Base-by-base conservation (phyloP, 2,329 filamentous ascomycete genomes). In the Lachnellula occidentalis region DNA sequence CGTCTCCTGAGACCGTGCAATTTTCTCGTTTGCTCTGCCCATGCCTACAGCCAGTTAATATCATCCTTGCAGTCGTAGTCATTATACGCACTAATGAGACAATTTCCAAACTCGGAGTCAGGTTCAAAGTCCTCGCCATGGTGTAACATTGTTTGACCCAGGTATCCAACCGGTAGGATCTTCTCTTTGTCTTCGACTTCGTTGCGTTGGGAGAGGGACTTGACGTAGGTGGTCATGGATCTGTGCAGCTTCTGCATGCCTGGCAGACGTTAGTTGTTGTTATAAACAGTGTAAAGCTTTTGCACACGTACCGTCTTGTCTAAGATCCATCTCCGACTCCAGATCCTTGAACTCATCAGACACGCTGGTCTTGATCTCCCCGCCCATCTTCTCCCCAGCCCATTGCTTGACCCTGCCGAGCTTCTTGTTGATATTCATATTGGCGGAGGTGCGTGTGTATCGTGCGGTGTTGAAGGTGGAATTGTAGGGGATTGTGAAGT, bases 351-450 rank as follows among this genome's bases (percentile, higher is more conserved):
- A 97, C 67, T 96, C 88, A 50, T 97, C 91, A 0, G 90, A 88
- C 60, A 90, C 84, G 70, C 79, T 83, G 9, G 92, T 96, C 75
- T 91, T 94, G 73, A 86, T 81, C 73, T 96, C 92, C 61, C 83
- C 83, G 65, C 92, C 92, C 89, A 97, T 96, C 74, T 92, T 90
- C 76, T 97, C 92, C 64, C 90, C 90, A 37, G 92, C 90, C 92
- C 92, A 97, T 86, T 97, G 92, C 77, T 92, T 95, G 78, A 95
- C 86, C 69, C 92, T 87, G 74, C 92, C 92, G 70, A 97, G 84
- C 71, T 95, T 96, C 79, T 95, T 96, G 73, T 66, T 69, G 61
- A 70, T 68, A 63, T 70, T 69, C 67, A 70, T 70, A n/a, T 56
- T 65, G 36, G 61, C 59, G 59, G 50, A 39, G 61, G 39, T 22